A percentile compares a stretch with the other conserved stretches of the same genome.
Evolutionary conservation across 2,329 filamentous ascomycete species (phyloP).

Genomic region (Chaetomiaceae sp.): DNA sequence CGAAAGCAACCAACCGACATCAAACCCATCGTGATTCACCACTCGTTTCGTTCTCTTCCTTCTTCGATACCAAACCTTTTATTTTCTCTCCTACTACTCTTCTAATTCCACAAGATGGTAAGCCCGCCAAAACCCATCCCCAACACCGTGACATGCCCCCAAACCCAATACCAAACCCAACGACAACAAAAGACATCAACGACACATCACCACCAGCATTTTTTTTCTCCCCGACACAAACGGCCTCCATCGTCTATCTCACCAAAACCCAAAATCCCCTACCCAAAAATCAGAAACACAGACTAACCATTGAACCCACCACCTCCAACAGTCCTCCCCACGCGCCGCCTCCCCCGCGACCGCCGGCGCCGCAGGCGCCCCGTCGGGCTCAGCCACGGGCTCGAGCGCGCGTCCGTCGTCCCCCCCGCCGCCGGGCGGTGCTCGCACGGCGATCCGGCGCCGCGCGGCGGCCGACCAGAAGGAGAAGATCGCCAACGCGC

Average conservation of each 20-base stretch:
- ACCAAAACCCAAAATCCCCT: background rate
- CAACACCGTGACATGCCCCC: background rate
- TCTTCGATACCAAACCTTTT: conserved; percentile 3
- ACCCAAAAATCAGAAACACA: too few relatives aligned
- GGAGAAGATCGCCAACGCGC: conserved; percentile 90
- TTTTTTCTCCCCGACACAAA: background rate
- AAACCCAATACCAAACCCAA: too few relatives aligned
- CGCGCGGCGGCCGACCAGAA: conserved; percentile 96
- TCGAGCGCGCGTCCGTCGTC: conserved; percentile 68
- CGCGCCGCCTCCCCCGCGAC: conserved; percentile 54
- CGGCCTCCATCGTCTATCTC: too few relatives aligned
- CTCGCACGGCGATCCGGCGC: conserved; percentile 90
- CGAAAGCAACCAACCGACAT: conserved; percentile 30
- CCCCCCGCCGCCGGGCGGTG: conserved; percentile 84
- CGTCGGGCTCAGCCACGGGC: conserved; percentile 53
- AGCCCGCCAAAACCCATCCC: background rate
- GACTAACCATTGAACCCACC: too few relatives aligned
- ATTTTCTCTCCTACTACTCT: conserved; percentile 15
- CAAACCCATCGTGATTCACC: conserved; percentile 14
- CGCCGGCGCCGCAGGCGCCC: conserved; percentile 52
- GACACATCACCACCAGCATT: background rate
- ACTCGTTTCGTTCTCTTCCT: conserved; percentile 19
- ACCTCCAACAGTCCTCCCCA: conserved; percentile 47
- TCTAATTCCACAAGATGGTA: conserved; percentile 22
- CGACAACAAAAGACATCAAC: too few relatives aligned